Evolutionary conservation across 805 yeast genomes (phyloP).

Genomic region (Candida odintsovae): DNA sequence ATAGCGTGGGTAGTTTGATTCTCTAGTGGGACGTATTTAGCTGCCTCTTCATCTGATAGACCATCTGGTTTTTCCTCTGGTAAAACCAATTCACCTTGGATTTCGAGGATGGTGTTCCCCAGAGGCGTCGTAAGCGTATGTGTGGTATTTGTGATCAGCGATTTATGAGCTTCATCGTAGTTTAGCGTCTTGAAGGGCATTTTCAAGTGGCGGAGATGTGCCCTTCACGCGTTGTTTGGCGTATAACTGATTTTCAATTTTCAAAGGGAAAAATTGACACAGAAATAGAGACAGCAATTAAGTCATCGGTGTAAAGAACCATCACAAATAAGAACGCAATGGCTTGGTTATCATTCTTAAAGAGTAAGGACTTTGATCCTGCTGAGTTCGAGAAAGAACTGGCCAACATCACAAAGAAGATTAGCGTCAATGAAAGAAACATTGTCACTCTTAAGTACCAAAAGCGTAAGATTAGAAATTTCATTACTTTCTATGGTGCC

Average conservation of each 20-base stretch:
- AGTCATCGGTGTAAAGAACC: too few species aligned
- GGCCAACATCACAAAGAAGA: constrained; percentile 30
- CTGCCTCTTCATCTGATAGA: constrained; percentile 29
- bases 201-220: background rate
- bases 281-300: background rate
- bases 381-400: constrained; percentile 38
- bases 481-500: constrained; percentile 9
- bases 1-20: constrained; percentile 38
- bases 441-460: constrained; percentile 14
- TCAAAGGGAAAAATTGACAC: background rate
- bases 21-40: constrained; percentile 29
- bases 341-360: constrained; percentile 21
- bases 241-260: too few species aligned
- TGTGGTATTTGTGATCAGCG: background rate
- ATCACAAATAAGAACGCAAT: too few species aligned
- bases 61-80: constrained; percentile 32
- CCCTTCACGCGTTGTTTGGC: too few species aligned
- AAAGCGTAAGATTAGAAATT: constrained; percentile 1
- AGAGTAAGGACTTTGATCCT: constrained; percentile 34
- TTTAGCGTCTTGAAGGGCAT: background rate
- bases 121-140: constrained; percentile 38
- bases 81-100: constrained; percentile 65
- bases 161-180: background rate
- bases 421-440: constrained; percentile 25
- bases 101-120: constrained; percentile 60